Evolutionary conservation across 768 basidiomycete genomes (phyloP).

Genomic region (Clavaria fumosa): DNA sequence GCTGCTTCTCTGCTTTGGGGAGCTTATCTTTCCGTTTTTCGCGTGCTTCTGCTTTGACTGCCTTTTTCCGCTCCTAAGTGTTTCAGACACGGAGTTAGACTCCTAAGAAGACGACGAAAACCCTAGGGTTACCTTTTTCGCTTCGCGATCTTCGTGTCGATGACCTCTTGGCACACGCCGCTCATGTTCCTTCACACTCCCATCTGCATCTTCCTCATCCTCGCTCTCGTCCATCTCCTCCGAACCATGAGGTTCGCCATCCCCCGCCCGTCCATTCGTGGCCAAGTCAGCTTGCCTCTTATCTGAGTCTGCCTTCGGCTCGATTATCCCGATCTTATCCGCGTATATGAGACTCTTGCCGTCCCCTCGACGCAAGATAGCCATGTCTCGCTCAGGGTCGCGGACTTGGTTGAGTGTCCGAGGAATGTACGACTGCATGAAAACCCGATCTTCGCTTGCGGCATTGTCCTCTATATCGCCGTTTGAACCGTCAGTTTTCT

Average conservation of each 20-base stretch:
- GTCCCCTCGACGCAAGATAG: constrained; percentile 52
- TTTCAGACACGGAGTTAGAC: constrained; percentile 1
- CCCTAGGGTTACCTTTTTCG: constrained; percentile 53
- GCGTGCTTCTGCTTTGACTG: constrained; percentile 69
- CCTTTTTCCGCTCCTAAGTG: constrained; percentile 78
- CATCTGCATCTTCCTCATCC: constrained; percentile 23
- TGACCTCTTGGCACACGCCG: constrained; percentile 69
- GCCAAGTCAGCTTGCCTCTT: neutral
- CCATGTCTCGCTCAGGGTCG: constrained; percentile 89
- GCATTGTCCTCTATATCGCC: constrained; percentile 13
- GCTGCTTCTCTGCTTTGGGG: constrained; percentile 91
- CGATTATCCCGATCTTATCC: constrained; percentile 69
- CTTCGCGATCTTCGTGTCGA: constrained; percentile 82
- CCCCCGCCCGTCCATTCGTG: constrained; percentile 2
- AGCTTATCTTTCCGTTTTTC: constrained; percentile 88
- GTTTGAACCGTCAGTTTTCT: neutral
- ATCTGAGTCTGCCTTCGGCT: constrained; percentile 13
- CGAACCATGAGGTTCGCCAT: constrained; percentile 13
- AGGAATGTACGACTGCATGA: constrained; percentile 85
- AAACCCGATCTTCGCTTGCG: constrained; percentile 75
- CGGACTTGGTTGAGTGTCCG: constrained; percentile 83
- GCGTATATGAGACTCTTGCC: constrained; percentile 71
- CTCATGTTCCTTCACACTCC: constrained; percentile 23
- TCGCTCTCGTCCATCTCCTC: constrained; percentile 18
- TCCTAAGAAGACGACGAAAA: neutral